Percentiles rank a stretch among this genome's conserved stretches.
These are phyloP conservation scores for Leccinum huronense DNA, from an alignment of 1,284 basidiomycete genomes.

Conservation along the genomic window DNA sequence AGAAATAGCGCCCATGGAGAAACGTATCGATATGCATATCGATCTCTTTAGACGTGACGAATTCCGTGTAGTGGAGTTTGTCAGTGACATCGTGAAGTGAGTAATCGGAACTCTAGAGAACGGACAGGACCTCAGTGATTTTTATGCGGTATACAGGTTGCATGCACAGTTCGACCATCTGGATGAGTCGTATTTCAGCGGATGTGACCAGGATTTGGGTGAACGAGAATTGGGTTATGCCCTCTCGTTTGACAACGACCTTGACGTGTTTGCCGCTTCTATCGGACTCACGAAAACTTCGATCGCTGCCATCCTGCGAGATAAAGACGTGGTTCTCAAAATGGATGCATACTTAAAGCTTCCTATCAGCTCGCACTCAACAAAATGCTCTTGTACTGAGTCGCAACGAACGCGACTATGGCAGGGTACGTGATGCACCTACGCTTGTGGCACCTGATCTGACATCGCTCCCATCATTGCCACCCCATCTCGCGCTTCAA, in stretches of 20 bases:
- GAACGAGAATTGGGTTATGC: slow-evolving; percentile 87
- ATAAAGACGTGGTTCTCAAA: slow-evolving; percentile 75
- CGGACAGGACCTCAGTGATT: neutral
- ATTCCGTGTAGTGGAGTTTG: slow-evolving; percentile 91
- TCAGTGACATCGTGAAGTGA: slow-evolving; percentile 82
- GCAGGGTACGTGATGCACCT: no score
- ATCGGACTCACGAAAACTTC: slow-evolving; percentile 86
- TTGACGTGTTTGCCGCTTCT: slow-evolving; percentile 90
- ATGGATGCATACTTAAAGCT: slow-evolving; percentile 53
- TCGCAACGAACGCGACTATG: no score
- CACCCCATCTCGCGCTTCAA: no score
- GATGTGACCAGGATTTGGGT: slow-evolving; percentile 79
- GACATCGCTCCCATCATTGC: no score
- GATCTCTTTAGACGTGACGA: slow-evolving; percentile 82
- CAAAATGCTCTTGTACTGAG: no score
- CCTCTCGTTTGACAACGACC: slow-evolving; percentile 79
- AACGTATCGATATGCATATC: slow-evolving; percentile 88
- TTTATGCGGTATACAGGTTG: slow-evolving; percentile 50
- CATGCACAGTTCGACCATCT: slow-evolving; percentile 90
- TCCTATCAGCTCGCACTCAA: no score
- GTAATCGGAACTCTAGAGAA: slow-evolving; percentile 26
- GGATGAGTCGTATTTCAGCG: slow-evolving; percentile 79
- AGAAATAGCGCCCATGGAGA: slow-evolving; percentile 87
- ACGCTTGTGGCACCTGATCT: no score
- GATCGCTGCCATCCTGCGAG: slow-evolving; percentile 68